phyloP scores from a whole-genome alignment of 2,329 filamentous ascomycete genomes.

The Chaetothyriales sp. region DNA sequence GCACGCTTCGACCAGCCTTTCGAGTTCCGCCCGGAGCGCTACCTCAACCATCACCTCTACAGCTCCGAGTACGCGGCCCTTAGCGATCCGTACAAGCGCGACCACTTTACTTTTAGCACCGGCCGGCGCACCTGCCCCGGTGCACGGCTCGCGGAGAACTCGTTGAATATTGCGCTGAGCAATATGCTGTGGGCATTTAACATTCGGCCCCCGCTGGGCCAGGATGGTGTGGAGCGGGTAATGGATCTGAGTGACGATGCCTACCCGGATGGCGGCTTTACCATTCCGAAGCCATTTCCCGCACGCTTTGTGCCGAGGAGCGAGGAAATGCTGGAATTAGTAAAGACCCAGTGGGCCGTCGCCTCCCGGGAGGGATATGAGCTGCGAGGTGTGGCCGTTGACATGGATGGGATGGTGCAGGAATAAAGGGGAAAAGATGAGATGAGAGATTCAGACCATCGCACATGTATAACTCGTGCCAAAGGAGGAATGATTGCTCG shows the following conservation, averaged over 20 bases:
- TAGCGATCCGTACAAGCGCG: constrained; percentile 18
- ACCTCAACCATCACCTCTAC: constrained; percentile 10
- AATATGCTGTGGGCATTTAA: constrained; percentile 22
- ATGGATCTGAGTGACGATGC: constrained; percentile 23
- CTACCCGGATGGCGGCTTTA: constrained; percentile 21
- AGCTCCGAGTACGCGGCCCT: constrained; percentile 25
- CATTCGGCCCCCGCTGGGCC: constrained; percentile 9
- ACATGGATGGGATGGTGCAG: too few species aligned
- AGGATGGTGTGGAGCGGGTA: constrained; percentile 12
- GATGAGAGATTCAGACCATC: too few species aligned
- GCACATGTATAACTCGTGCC: too few species aligned
- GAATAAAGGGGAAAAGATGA: too few species aligned
- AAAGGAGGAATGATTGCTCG: too few species aligned
- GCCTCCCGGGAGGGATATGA: not conserved
- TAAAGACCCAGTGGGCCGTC: constrained; percentile 5
- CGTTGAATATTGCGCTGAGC: constrained; percentile 19
- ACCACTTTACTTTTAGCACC: constrained; percentile 21
- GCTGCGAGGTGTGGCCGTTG: too few species aligned
- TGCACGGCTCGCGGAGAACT: constrained; percentile 21
- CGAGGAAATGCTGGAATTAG: constrained; percentile 18
- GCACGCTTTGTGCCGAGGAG: constrained; percentile 25
- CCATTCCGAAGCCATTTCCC: constrained; percentile 28
- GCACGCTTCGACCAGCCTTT: constrained; percentile 9
- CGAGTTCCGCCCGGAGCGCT: constrained; percentile 11
- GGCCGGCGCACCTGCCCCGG: constrained; percentile 23